These are phyloP conservation scores for Cytidiella melzeri DNA, from an alignment of 768 basidiomycete species.

Conservation along the genomic window DNA sequence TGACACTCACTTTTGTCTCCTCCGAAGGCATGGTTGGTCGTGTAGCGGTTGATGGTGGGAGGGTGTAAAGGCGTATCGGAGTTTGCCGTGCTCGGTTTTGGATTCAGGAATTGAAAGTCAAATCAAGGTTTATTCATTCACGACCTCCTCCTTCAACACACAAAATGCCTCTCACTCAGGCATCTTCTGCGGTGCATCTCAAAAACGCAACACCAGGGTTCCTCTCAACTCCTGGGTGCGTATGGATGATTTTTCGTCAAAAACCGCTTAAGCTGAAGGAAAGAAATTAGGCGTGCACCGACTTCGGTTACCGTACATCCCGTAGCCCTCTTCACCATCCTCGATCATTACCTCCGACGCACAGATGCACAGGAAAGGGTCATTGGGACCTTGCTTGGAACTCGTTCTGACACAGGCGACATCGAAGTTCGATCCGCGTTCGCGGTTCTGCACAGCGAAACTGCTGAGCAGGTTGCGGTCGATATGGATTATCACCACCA, in stretches of 20 bases:
- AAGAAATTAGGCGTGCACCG: slow-evolving; percentile 52
- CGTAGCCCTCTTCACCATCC: slow-evolving; percentile 88
- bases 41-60: slow-evolving; percentile 27
- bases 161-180: slow-evolving; percentile 43
- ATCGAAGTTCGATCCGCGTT: slow-evolving; percentile 83
- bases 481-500: slow-evolving; percentile 95
- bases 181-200: slow-evolving; percentile 40
- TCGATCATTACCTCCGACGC: slow-evolving; percentile 93
- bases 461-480: slow-evolving; percentile 87
- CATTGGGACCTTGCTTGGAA: slow-evolving; percentile 91
- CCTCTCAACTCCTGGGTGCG: slow-evolving; percentile 31
- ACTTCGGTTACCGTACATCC: slow-evolving; percentile 81
- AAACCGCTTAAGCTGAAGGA: neutral
- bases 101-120: slow-evolving; percentile 8
- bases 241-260: neutral
- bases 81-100: slow-evolving; percentile 26
- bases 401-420: slow-evolving; percentile 46
- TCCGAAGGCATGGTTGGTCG: slow-evolving; percentile 69
- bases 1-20: slow-evolving; percentile 71
- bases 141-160: slow-evolving; percentile 10
- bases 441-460: slow-evolving; percentile 90
- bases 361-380: slow-evolving; percentile 79
- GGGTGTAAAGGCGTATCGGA: slow-evolving; percentile 25
- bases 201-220: slow-evolving; percentile 28
- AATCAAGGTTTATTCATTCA: slow-evolving; percentile 14